These are phyloP conservation scores for Xylaria palmicola DNA, from an alignment of 495 filamentous ascomycete genomes.

Conservation along the genomic window DNA sequence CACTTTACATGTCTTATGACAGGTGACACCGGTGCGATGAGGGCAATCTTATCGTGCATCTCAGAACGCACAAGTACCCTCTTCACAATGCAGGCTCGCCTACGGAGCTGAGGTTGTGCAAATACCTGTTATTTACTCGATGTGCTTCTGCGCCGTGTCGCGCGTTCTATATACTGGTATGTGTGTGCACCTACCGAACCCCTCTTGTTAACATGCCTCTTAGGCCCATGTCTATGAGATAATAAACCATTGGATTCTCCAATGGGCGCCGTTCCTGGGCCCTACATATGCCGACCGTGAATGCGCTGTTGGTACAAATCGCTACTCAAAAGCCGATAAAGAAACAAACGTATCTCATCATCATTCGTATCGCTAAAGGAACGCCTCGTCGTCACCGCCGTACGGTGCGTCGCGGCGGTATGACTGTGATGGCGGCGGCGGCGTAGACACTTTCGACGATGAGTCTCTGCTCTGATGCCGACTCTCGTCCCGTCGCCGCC, in stretches of 20 bases:
- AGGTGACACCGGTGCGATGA: not conserved
- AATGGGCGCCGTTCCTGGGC: not conserved
- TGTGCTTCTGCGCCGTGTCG: no score
- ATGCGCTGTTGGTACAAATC: slow-evolving; percentile 6
- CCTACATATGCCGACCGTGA: not conserved
- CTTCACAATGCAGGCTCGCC: no score
- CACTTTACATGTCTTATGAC: no score
- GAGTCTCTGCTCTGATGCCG: slow-evolving; percentile 19
- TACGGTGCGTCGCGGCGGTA: slow-evolving; percentile 19
- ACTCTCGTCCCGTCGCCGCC: slow-evolving; percentile 23
- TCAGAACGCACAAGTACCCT: no score
- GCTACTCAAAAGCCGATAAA: slow-evolving; percentile 15
- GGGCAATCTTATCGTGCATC: not conserved
- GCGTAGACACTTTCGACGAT: slow-evolving; percentile 19
- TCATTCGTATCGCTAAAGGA: slow-evolving; percentile 19
- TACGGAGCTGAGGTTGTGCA: not conserved
- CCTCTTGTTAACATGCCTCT: not conserved
- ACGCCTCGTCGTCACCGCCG: slow-evolving; percentile 24
- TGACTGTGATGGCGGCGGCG: slow-evolving; percentile 24
- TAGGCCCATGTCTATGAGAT: slow-evolving; percentile 5
- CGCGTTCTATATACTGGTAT: no score
- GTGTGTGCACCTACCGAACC: not conserved
- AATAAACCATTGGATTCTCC: slow-evolving; percentile 3
- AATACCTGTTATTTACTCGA: not conserved
- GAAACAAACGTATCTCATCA: slow-evolving; percentile 31